phyloP scores from a whole-genome alignment of 208 protist genomes.

The Leishmania mexicana region DNA sequence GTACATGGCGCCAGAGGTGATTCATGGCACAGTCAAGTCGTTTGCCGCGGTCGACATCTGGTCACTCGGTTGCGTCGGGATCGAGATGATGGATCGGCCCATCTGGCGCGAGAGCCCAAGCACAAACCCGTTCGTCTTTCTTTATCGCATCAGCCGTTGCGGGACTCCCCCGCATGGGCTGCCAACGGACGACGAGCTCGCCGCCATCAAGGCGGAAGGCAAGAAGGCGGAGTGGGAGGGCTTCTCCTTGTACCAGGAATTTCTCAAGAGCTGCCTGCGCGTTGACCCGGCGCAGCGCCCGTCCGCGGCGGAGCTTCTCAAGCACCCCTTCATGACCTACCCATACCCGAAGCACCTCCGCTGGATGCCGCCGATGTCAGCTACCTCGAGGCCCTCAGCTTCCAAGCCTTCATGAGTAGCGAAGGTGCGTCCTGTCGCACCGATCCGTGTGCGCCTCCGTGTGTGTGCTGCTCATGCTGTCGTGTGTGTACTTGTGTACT shows the following conservation, averaged over 20 bases:
- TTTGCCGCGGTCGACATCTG: conserved; percentile 63
- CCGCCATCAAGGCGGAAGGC: conserved; percentile 19
- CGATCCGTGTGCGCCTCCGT: not conserved
- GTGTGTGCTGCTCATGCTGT: not conserved
- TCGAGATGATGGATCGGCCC: conserved; percentile 74
- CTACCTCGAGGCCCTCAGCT: not conserved
- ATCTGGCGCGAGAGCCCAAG: conserved; percentile 40
- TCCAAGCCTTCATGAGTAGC: not conserved
- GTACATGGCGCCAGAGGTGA: conserved; percentile 86
- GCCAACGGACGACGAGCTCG: conserved; percentile 50
- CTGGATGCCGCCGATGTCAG: conserved; percentile 36
- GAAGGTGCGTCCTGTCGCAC: not conserved
- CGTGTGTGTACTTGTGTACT: not conserved
- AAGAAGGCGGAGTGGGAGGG: conserved; percentile 32
- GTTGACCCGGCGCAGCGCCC: conserved; percentile 54
- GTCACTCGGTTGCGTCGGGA: conserved; percentile 78
- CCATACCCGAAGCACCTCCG: conserved; percentile 50
- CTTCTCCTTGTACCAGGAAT: conserved; percentile 56
- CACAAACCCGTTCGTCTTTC: conserved; percentile 48
- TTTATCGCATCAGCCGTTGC: conserved; percentile 54
- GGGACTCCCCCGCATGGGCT: conserved; percentile 52
- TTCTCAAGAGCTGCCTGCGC: conserved; percentile 50
- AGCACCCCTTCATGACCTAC: conserved; percentile 55
- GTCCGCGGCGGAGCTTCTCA: conserved; percentile 44
- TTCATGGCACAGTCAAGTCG: conserved; percentile 35